phyloP scores from a whole-genome alignment of 192 early-diverging fungal genomes.

The Dissophora ornata region DNA sequence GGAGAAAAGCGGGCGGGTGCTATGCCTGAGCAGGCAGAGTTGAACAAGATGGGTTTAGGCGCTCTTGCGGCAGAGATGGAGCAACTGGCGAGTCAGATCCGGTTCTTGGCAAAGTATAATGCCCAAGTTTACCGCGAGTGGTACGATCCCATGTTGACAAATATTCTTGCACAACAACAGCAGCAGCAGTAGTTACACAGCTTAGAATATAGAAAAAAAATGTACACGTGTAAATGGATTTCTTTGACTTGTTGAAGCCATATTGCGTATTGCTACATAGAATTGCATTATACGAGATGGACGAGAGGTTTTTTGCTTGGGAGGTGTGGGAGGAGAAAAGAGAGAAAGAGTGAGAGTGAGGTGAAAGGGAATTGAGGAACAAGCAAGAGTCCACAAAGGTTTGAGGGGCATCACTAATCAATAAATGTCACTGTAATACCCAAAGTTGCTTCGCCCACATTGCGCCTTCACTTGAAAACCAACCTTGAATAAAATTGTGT shows the following conservation, averaged over 20 bases:
- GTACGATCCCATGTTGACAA: conserved; percentile 68
- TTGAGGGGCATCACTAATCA: too few relatives aligned
- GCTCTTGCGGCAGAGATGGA: conserved; percentile 62
- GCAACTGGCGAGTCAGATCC: conserved; percentile 54
- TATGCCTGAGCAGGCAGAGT: conserved; percentile 53
- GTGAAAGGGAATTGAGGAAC: too few relatives aligned
- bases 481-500: too few relatives aligned
- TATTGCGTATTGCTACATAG: background rate
- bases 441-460: too few relatives aligned
- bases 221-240: too few relatives aligned
- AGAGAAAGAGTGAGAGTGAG: background rate
- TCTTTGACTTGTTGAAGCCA: too few relatives aligned
- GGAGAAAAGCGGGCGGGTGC: conserved; percentile 30
- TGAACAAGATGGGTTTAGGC: conserved; percentile 65
- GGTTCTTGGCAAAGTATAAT: conserved; percentile 66
- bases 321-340: too few relatives aligned
- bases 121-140: conserved; percentile 65
- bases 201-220: too few relatives aligned
- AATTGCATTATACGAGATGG: background rate
- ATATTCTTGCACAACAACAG: conserved; percentile 1
- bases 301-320: too few relatives aligned
- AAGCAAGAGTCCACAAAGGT: too few relatives aligned
- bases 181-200: background rate
- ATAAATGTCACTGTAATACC: too few relatives aligned
- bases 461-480: too few relatives aligned